phyloP scores from a whole-genome alignment of 106 monocot species.

The Amphibolis antarctica region DNA sequence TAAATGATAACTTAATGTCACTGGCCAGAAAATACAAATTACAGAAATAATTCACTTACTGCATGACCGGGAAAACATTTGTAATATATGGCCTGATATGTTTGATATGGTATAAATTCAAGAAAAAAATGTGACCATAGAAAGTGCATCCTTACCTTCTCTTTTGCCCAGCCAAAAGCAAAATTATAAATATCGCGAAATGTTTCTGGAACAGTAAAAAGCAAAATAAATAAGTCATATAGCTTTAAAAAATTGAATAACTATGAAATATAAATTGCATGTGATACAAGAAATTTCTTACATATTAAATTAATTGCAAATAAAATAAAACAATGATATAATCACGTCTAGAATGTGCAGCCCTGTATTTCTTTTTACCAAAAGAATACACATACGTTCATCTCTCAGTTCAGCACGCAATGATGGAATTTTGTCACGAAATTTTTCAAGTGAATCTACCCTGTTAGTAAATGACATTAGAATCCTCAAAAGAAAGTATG shows the following conservation, averaged over 20 bases:
- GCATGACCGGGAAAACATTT: no score
- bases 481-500: background rate
- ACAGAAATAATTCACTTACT: no score
- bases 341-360: no score
- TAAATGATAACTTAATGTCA: no score
- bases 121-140: background rate
- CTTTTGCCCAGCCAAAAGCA: constrained; percentile 90
- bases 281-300: background rate
- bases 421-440: constrained; percentile 76
- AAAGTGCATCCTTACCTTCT: constrained; percentile 47
- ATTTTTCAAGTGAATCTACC: constrained; percentile 80
- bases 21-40: no score
- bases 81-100: no score
- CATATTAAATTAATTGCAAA: background rate
- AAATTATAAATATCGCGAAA: constrained; percentile 97
- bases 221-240: no score
- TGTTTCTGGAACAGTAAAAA: constrained; percentile 47
- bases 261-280: background rate
- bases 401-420: constrained; percentile 87
- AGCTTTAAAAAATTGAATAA: background rate
- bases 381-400: constrained; percentile 51
- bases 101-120: background rate
- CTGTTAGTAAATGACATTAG: constrained; percentile 25
- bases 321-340: no score
- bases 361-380: no score